Evolutionary conservation across 768 basidiomycete species (phyloP).

Genomic region (Lenzites betulinus): DNA sequence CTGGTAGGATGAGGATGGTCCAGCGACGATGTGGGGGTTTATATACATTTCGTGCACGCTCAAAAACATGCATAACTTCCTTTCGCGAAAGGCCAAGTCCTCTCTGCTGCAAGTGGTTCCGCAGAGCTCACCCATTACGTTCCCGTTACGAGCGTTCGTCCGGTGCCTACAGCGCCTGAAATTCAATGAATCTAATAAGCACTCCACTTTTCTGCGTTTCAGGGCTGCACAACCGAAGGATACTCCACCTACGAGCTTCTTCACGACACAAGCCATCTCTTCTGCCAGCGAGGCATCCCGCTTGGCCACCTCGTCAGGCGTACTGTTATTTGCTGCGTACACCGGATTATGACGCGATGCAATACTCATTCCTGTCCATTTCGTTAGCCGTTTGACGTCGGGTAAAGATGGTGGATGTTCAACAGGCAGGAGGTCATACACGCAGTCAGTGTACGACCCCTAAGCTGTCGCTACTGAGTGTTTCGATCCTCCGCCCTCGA

Average conservation of each 20-base stretch:
- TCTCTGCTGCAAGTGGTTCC: too few relatives aligned
- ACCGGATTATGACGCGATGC: neutral
- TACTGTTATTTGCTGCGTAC: neutral
- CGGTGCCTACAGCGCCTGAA: neutral
- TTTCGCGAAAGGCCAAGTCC: too few relatives aligned
- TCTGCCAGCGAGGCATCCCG: neutral
- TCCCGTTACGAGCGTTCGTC: neutral
- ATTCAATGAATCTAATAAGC: neutral
- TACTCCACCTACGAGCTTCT: neutral
- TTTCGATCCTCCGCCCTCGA: too few relatives aligned
- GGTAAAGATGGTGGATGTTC: neutral
- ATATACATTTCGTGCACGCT: neutral
- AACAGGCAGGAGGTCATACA: too few relatives aligned
- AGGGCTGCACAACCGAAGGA: neutral
- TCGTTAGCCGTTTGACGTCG: neutral
- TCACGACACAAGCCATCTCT: neutral
- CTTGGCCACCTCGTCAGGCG: neutral
- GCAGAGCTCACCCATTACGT: too few relatives aligned
- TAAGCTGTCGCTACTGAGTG: too few relatives aligned
- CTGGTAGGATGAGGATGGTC: neutral
- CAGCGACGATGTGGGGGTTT: neutral
- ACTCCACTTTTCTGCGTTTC: neutral
- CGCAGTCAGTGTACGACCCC: too few relatives aligned
- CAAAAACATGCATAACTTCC: too few relatives aligned
- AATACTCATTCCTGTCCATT: neutral